Base-by-base conservation (phyloP, 2,329 filamentous ascomycete genomes). In the Meredithiella fracta region DNA sequence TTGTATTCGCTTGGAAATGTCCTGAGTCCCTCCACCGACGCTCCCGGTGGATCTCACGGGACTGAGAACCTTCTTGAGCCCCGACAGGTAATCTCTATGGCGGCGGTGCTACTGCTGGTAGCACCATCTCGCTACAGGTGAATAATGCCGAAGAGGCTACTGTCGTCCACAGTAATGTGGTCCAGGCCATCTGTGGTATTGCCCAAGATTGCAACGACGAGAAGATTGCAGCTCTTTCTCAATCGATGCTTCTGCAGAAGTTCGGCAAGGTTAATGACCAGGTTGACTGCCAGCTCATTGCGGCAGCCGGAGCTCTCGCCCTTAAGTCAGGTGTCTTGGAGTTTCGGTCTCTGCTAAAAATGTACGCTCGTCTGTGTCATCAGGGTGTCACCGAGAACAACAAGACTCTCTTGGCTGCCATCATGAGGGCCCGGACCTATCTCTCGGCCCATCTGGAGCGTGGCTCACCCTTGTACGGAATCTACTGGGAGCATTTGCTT, bases 221-320 rank as follows among this genome's bases (percentile, higher is more conserved):
- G 59, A 95, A 96, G 69, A 94, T 98, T 55, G 92, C 85, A 5
- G 90, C 90, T 3, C 73, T 98, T 54, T 91, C 90, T 1, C 85
- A 96, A 63, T 94, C 89, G 0, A 96, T 98, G 82, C 79, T 99
- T 23, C 71, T 95, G n/a, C 92, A 98, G 65, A 97, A 98, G 67
- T 79, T 97, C 58, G 83, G 85, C 59, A 91, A 92, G 67, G 80
- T 96, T 56, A 92, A 80, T 64, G 75, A 79, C 58, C 72, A 77
- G 3, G 85, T 96, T 1, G 90, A 97, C 70, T 82, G 85, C 29
- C 83, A 84, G 56, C 92, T 98, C 59, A 83, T 97, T 55, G 80
- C 79, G 15, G 89, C 94, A 59, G 82, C 88, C 5, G 88, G 89
- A 7, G 74, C 79, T 4, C 71, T 98, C 56, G 85, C 89, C 31